Percentiles rank a stretch among this genome's conserved stretches.
phyloP scores from a whole-genome alignment of 441 rosid species.

The Francoa sonchifolia region DNA sequence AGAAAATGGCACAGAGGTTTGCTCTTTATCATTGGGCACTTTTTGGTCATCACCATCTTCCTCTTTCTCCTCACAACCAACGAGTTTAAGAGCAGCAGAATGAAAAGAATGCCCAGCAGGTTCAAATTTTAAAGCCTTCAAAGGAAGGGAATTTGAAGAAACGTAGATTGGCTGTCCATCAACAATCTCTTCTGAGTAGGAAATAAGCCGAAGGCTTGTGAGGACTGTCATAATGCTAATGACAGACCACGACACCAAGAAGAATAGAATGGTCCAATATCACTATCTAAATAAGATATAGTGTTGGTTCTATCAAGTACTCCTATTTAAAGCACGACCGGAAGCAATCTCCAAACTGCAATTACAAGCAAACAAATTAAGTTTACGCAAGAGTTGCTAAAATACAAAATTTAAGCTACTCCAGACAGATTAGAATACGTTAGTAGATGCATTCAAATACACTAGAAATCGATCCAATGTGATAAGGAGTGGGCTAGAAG shows the following conservation, averaged over 20 bases:
- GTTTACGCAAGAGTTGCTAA: neutral
- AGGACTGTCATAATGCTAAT: conserved; percentile 20
- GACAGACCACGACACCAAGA: neutral
- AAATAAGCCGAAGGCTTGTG: conserved; percentile 32
- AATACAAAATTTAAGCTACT: too few species aligned
- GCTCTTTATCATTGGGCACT: conserved; percentile 42
- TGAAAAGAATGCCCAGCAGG: conserved; percentile 94
- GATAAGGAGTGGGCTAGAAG: too few species aligned
- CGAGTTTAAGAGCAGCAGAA: conserved; percentile 64
- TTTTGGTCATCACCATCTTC: conserved; percentile 39
- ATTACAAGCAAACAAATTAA: neutral
- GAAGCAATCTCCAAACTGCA: conserved; percentile 8
- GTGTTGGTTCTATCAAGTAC: neutral
- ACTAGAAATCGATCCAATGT: too few species aligned
- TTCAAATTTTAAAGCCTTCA: conserved; percentile 59
- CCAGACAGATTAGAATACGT: neutral
- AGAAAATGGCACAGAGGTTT: conserved; percentile 40
- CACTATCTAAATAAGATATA: conserved; percentile 9
- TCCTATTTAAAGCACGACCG: neutral
- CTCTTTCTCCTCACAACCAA: conserved; percentile 45
- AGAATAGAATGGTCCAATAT: neutral
- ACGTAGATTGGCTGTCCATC: conserved; percentile 57
- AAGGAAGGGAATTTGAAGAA: conserved; percentile 68
- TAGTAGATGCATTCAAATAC: neutral
- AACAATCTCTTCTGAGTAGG: conserved; percentile 64